Percentiles rank a stretch among this genome's conserved stretches.
phyloP scores from a whole-genome alignment of 345 rosid genomes.

The Camelina sativa region DNA sequence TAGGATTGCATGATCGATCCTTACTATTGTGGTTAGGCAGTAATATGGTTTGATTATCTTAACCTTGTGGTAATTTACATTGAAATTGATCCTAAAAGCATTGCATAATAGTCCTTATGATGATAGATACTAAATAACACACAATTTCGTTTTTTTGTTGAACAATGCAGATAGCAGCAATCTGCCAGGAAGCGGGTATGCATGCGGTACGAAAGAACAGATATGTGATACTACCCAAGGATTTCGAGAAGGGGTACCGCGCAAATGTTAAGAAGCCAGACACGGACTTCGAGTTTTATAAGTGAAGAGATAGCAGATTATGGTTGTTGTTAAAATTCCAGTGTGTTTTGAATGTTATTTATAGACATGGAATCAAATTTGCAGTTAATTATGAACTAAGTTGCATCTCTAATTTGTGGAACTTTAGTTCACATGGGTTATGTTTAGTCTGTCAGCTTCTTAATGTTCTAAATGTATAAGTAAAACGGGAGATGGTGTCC shows the following conservation, averaged over 20 bases:
- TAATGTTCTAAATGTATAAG: conserved; percentile 10
- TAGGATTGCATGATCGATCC: no score
- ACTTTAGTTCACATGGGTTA: conserved; percentile 8
- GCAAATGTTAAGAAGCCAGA: conserved; percentile 99
- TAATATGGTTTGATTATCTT: conserved; percentile 13
- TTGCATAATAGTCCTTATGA: conserved; percentile 15
- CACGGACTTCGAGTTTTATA: conserved; percentile 96
- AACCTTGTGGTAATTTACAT: not conserved
- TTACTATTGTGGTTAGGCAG: not conserved
- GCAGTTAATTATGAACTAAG: conserved; percentile 40
- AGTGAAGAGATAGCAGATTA: conserved; percentile 48
- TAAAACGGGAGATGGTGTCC: conserved; percentile 5
- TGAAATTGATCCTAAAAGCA: not conserved
- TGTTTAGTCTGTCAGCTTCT: conserved; percentile 26
- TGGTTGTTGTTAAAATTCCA: conserved; percentile 28
- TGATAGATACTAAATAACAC: not conserved
- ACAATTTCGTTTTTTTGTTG: not conserved
- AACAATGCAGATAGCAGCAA: conserved; percentile 78
- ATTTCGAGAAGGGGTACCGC: conserved; percentile 97
- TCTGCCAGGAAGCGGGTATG: conserved; percentile 99
- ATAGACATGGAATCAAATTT: conserved; percentile 33
- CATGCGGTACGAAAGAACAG: conserved; percentile 98
- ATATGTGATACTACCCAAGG: conserved; percentile 94
- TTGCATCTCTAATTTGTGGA: conserved; percentile 34
- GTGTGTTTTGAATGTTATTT: conserved; percentile 30